A percentile compares a stretch with the other conserved stretches of the same genome.
Conservation (phyloP, 192 early-diverging fungal species). For the Entomortierella parvispora region DNA sequence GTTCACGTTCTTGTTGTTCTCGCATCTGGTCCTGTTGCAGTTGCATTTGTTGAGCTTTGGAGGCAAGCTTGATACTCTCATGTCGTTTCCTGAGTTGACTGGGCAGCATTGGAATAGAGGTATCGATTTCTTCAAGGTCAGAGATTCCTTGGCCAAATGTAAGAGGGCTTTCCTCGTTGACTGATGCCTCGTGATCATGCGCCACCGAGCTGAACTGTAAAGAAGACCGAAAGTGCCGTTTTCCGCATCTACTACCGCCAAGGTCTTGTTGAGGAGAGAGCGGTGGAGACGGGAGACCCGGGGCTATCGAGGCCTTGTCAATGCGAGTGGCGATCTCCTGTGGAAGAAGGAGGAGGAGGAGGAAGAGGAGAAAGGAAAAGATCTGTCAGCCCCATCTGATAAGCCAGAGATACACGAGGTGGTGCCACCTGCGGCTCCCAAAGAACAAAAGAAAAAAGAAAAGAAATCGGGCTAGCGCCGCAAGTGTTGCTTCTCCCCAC, state of each 20-base stretch:
- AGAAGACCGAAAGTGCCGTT: background rate
- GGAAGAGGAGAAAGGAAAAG: background rate
- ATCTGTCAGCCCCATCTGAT: too few species aligned
- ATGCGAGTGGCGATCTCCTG: background rate
- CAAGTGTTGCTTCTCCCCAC: too few species aligned
- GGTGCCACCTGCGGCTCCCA: too few species aligned
- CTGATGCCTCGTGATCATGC: too few species aligned
- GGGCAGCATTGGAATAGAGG: conserved; percentile 23
- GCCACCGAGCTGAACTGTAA: too few species aligned
- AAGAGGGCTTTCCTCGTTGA: background rate
- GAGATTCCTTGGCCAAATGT: background rate
- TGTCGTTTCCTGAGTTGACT: conserved; percentile 39
- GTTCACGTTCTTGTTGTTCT: background rate
- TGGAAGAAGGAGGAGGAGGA: background rate
- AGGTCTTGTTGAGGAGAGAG: conserved; percentile 31
- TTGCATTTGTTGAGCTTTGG: background rate
- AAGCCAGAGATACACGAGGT: too few species aligned
- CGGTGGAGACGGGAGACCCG: conserved; percentile 41
- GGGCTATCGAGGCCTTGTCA: conserved; percentile 1
- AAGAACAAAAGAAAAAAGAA: too few species aligned
- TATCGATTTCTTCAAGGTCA: conserved; percentile 1
- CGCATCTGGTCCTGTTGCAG: too few species aligned
- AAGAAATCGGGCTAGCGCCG: background rate
- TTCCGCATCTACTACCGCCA: background rate
- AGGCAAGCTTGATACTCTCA: conserved; percentile 24